Conservation (phyloP, 2,329 filamentous ascomycete species). For the Trichoderma harzianum region DNA sequence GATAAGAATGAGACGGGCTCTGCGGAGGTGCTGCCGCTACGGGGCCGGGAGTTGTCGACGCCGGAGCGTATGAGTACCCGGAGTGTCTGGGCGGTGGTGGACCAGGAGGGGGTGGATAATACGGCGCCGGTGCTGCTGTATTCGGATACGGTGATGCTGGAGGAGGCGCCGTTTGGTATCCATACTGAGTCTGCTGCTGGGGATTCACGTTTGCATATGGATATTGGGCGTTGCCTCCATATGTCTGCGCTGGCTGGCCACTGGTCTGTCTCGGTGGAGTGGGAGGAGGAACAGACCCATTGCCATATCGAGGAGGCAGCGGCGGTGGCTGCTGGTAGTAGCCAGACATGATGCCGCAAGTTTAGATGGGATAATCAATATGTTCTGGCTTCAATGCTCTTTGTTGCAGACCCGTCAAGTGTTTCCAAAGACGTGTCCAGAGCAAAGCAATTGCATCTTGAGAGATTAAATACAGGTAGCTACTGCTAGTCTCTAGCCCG, state of each 20-base stretch:
- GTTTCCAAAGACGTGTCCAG: not conserved
- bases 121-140: not conserved
- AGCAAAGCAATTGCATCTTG: not conserved
- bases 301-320: constrained; percentile 2
- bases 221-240: not conserved
- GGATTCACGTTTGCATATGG: not conserved
- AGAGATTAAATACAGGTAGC: not conserved
- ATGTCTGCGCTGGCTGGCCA: not conserved
- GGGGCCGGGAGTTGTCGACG: not conserved
- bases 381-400: not conserved
- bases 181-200: not conserved
- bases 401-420: not conserved
- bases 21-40: not conserved
- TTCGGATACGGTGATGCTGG: not conserved
- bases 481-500: not conserved
- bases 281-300: not conserved
- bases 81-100: not conserved
- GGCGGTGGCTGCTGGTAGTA: constrained; percentile 11
- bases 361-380: not conserved
- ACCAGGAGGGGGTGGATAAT: constrained; percentile 12
- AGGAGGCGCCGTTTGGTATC: not conserved
- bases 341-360: not conserved
- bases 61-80: not conserved
- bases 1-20: not conserved
- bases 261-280: not conserved